Base-by-base conservation (phyloP, 2,329 filamentous ascomycete genomes). In the Botryosphaeria dothidea region DNA sequence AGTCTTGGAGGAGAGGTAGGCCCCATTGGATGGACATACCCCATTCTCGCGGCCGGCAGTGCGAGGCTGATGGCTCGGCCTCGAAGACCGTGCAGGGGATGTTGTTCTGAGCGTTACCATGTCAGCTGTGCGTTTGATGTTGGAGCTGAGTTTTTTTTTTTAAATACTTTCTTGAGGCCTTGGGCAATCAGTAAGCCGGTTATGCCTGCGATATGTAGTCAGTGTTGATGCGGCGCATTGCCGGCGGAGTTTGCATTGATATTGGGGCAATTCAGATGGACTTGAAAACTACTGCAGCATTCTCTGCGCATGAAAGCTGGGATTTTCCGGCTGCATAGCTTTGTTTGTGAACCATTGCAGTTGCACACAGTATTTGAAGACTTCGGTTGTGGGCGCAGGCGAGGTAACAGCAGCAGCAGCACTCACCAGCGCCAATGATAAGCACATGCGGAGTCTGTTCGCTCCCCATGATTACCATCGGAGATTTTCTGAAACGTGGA, bases 111-210 rank as follows among this genome's bases (percentile, higher is more conserved):
- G n/a, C 19, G 31, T 43, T 64, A 8, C 3, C 6, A 23, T 25
- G 38, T 23, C 25, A 49, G 23, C 27, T 7, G 51, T n/a, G 36
- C 17, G 36, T 27, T 34, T 7, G 4, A 49, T 25, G 11, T 17
- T 6, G 11, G 17, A 34, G 3, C 46, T 6, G 23, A 5, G 48
- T 5, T n/a, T 25, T 11, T 38, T n/a, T n/a, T n/a, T 48, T 17
- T n/a, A 27, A n/a, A n/a, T 8, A 75, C 74, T 69, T 80, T 80
- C 67, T 76, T 78, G 7, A 80, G 69, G 2, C 78, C 78, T 52
- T 81, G 77, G 4, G 79, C 78, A 21, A 78, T 70, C 1, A 77
- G 72, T 64, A 80, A 78, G 8, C 79, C 78, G 19, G 78, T 68
- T 23, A 65, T 62, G 9, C 65, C 67, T 68, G 25, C 7, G 31